These are phyloP conservation scores for Candida nanaspora DNA, from an alignment of 805 yeast genomes.

Conservation along the genomic window DNA sequence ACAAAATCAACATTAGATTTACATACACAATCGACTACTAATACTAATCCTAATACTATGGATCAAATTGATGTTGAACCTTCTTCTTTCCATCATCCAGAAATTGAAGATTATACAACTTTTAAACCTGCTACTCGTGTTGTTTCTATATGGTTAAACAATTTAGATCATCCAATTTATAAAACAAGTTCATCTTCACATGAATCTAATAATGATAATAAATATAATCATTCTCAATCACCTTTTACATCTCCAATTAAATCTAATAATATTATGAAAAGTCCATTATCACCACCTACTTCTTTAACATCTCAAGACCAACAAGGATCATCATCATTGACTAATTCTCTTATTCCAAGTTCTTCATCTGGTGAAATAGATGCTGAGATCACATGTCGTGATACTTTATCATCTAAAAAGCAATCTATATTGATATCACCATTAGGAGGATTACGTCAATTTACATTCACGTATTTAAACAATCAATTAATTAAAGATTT, in stretches of 20 bases:
- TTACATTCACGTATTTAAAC: constrained; percentile 23
- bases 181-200: background rate
- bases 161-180: constrained; percentile 13
- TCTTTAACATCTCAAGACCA: background rate
- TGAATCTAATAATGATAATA: background rate
- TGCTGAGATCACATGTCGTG: constrained; percentile 9
- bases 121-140: constrained; percentile 24
- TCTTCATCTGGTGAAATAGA: constrained; percentile 10
- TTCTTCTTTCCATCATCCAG: background rate
- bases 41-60: background rate
- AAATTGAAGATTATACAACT: constrained; percentile 3
- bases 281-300: background rate
- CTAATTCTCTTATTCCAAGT: background rate
- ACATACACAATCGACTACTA: background rate
- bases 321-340: background rate
- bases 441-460: constrained; percentile 35
- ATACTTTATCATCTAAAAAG: background rate
- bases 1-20: constrained; percentile 12
- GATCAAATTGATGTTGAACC: background rate
- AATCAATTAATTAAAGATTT: constrained; percentile 12
- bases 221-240: background rate
- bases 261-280: too few relatives aligned
- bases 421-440: constrained; percentile 30
- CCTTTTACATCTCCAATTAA: too few relatives aligned
- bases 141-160: constrained; percentile 23